Percentiles rank a stretch among this genome's conserved stretches.
Conservation (phyloP, 164 flowering plant genomes). For the Magnolia officinalis region DNA sequence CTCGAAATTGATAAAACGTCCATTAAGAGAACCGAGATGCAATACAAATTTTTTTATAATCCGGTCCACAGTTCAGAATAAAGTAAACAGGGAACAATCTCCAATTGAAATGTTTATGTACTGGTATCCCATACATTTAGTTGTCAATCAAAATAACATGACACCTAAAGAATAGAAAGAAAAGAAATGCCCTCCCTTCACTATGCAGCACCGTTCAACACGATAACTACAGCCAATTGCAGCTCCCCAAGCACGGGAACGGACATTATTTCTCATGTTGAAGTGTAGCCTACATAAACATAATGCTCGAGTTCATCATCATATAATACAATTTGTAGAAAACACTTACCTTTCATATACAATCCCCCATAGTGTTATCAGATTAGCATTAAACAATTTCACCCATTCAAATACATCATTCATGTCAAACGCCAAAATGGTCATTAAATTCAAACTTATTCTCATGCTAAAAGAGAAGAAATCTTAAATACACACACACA, state of each 20-base stretch:
- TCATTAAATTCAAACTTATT: too few species aligned
- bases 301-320: neutral
- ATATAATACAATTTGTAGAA: neutral
- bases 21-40: neutral
- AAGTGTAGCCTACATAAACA: constrained; percentile 58
- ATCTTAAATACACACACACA: neutral
- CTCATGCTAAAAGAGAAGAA: too few species aligned
- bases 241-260: constrained; percentile 99
- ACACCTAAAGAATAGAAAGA: neutral
- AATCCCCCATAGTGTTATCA: neutral
- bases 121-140: too few species aligned
- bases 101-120: neutral
- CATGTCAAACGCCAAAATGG: too few species aligned
- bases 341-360: neutral
- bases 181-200: constrained; percentile 45
- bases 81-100: neutral
- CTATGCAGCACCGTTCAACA: constrained; percentile 86
- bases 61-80: neutral
- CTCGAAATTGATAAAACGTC: neutral
- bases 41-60: neutral
- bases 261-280: constrained; percentile 92
- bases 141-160: neutral
- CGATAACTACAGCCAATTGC: constrained; percentile 94
- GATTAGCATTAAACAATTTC: too few species aligned
- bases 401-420: too few species aligned